These are phyloP conservation scores for Metschnikowia sp. DNA, from an alignment of 805 yeast genomes.

Conservation along the genomic window DNA sequence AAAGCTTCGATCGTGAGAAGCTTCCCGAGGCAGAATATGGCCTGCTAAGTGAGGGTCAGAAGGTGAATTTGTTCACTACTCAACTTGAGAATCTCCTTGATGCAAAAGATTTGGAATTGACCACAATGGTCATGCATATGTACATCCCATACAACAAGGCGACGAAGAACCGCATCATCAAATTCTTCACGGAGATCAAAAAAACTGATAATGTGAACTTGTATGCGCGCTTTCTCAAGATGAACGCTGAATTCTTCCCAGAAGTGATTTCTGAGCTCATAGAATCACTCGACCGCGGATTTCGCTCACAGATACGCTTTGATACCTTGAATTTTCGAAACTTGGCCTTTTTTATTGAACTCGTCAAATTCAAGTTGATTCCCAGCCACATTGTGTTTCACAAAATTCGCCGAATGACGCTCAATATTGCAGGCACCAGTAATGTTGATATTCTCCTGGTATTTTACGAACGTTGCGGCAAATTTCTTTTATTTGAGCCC, in stretches of 20 bases:
- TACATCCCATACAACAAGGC: conserved; percentile 67
- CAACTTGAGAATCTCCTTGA: conserved; percentile 42
- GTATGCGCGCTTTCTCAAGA: conserved; percentile 68
- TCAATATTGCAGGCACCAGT: conserved; percentile 47
- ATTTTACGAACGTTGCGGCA: conserved; percentile 74
- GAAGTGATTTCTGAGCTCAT: conserved; percentile 53
- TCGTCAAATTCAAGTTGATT: conserved; percentile 70
- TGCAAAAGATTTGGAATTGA: conserved; percentile 48
- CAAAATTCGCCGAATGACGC: conserved; percentile 59
- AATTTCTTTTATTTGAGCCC: conserved; percentile 53
- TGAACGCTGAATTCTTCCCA: conserved; percentile 46
- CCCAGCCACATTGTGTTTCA: conserved; percentile 73
- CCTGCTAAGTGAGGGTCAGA: conserved; percentile 32
- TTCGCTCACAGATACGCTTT: conserved; percentile 55
- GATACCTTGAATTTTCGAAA: conserved; percentile 51
- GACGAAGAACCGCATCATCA: conserved; percentile 56
- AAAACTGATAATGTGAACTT: conserved; percentile 45
- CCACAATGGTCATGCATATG: conserved; percentile 47
- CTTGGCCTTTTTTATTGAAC: conserved; percentile 65
- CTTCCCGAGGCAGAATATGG: conserved; percentile 10
- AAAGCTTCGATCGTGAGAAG: conserved; percentile 15
- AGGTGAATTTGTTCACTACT: conserved; percentile 40
- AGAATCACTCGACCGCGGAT: conserved; percentile 52
- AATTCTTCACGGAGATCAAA: conserved; percentile 47
- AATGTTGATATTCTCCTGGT: conserved; percentile 67